Evolutionary conservation across 306 rosid genomes (phyloP), one percentile per base, ranked within the genome.

Genomic region (Cajanus cajan): DNA sequence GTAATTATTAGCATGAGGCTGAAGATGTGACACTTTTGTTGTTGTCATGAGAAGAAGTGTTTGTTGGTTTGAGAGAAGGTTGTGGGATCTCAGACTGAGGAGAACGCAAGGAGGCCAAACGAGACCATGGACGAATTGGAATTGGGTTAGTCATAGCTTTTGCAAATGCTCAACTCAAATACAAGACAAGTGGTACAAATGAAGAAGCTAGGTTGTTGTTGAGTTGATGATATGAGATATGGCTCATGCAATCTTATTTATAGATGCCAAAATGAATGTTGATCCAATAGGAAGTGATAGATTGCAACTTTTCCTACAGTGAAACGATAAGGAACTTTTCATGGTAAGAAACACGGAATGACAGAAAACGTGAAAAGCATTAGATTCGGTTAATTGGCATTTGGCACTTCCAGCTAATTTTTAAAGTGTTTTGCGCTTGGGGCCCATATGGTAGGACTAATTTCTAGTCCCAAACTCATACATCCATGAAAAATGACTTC

Each of bases 91-190:
- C 39, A 58, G 47, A n/a, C 4, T 65, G 37, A 7, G 81, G 54
- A 4, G 51, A 73, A 21, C 51, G 52, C 10, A 87, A 14, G 12
- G 93, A 73, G 47, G 86, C 74, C 41, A 86, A 76, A 16, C 91
- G 91, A 11, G 84, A 83, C 98, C 95, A 93, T 22, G 90, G 85
- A 78, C 97, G 98, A 48, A 71, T n/a, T 4, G 66, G 45, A 8
- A 87, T 83, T 73, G 74, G 92, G 68, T 90, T 83, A 8, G 93
- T 85, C 96, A 91, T 66, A 24, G 45, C 4, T n/a, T 40, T 22
- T 45, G 59, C 21, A 33, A 62, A 63, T 61, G 54, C 24, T 58
- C 18, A 75, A 64, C 21, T 63, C 7, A 63, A 55, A 14, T 7
- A 0, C 10, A 15, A 34, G 63, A 47, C 4, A 4, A 74, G 14